Evolutionary conservation across 2,329 filamentous ascomycete species (phyloP).

Genomic region (Aurifilum marmelostoma): DNA sequence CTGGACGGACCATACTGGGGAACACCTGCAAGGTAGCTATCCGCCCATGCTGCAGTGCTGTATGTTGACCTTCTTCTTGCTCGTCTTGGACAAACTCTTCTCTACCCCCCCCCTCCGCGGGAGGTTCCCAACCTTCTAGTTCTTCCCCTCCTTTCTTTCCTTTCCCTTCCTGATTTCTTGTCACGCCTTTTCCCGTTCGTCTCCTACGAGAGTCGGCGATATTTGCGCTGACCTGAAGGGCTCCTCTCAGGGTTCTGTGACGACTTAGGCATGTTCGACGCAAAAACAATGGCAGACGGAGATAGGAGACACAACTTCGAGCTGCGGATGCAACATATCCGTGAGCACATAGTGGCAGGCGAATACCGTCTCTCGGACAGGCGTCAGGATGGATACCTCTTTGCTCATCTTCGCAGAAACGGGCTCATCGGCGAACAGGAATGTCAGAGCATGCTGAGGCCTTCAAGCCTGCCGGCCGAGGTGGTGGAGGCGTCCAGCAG

Average conservation of each 20-base stretch:
- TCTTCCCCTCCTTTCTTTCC: background rate
- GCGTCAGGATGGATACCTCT: conserved; percentile 46
- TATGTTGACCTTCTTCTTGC: background rate
- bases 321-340: conserved; percentile 55
- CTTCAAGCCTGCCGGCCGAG: background rate
- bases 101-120: too few species aligned
- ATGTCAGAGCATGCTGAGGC: conserved; percentile 1
- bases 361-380: conserved; percentile 32
- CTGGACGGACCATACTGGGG: conserved; percentile 52
- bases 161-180: background rate
- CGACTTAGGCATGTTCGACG: conserved; percentile 36
- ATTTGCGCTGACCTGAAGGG: conserved; percentile 11
- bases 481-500: background rate
- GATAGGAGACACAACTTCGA: conserved; percentile 38
- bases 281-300: conserved; percentile 14
- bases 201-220: too few species aligned
- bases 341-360: conserved; percentile 44
- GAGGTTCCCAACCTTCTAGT: background rate
- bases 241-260: conserved; percentile 49
- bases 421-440: conserved; percentile 35
- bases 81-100: too few species aligned
- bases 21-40: conserved; percentile 42
- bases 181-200: background rate
- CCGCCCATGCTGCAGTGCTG: conserved; percentile 36
- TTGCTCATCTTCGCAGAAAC: conserved; percentile 42